Percentiles rank a stretch among this genome's conserved stretches.
Conservation (phyloP, 768 basidiomycete genomes). For the Mycena albidolilacea region DNA sequence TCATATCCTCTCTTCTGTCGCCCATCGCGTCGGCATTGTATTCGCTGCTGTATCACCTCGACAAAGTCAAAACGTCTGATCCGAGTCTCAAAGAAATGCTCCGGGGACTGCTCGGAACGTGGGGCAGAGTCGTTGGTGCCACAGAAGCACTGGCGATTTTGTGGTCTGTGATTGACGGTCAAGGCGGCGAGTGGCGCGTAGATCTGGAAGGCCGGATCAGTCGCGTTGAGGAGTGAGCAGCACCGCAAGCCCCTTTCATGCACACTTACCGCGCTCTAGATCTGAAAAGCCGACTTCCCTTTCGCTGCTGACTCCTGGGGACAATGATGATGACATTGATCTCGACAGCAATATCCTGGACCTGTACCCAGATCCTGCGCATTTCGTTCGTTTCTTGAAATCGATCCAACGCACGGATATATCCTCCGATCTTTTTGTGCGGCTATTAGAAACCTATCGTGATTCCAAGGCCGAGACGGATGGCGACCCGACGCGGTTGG, state of each 20-base stretch:
- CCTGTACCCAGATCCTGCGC: constrained; percentile 82
- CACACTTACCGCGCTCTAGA: constrained; percentile 40
- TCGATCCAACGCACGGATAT: constrained; percentile 78
- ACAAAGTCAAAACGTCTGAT: constrained; percentile 71
- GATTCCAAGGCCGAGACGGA: constrained; percentile 54
- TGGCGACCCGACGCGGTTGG: constrained; percentile 69
- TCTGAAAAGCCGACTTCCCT: constrained; percentile 47
- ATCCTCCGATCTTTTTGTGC: constrained; percentile 80
- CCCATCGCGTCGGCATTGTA: constrained; percentile 81
- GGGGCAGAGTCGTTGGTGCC: constrained; percentile 77
- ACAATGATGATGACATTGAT: constrained; percentile 60
- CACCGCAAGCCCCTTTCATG: background rate
- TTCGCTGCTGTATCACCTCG: constrained; percentile 70
- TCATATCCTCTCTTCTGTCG: constrained; percentile 74
- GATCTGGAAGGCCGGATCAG: constrained; percentile 68
- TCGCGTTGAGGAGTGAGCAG: constrained; percentile 60
- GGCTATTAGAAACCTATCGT: constrained; percentile 80
- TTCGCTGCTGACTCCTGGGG: constrained; percentile 68
- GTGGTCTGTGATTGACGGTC: constrained; percentile 70
- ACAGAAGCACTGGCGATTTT: constrained; percentile 69
- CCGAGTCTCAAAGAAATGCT: constrained; percentile 74
- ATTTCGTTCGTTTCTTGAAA: constrained; percentile 78
- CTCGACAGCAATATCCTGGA: constrained; percentile 72
- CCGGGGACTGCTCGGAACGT: constrained; percentile 74
- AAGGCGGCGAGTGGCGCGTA: constrained; percentile 69